Percentiles rank a stretch among this genome's conserved stretches.
Conservation (phyloP, 1,139 yeast species). For the Blastobotrys persicus region DNA sequence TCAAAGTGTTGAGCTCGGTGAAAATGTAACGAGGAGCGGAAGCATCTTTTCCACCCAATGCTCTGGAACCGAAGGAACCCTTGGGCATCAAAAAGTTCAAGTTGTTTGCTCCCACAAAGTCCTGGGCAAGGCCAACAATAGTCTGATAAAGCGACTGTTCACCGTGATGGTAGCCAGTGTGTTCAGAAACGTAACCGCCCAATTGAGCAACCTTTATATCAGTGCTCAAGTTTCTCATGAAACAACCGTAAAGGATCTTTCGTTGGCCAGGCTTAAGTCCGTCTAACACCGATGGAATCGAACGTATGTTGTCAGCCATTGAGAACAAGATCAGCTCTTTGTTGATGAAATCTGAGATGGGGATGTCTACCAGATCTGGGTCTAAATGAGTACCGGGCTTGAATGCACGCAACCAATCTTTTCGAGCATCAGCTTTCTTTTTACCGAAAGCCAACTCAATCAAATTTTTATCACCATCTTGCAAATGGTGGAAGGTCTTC, state of each 20-base stretch:
- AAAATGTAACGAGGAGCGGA: constrained; percentile 98
- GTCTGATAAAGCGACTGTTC: constrained; percentile 85
- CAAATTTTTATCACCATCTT: constrained; percentile 73
- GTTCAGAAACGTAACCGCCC: constrained; percentile 85
- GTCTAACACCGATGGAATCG: constrained; percentile 91
- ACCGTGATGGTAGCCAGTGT: constrained; percentile 96
- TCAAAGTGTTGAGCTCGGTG: constrained; percentile 76
- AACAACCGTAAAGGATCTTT: constrained; percentile 84
- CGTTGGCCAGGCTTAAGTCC: constrained; percentile 98
- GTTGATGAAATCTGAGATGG: constrained; percentile 91
- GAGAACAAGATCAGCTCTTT: constrained; percentile 92
- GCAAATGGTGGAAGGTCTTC: constrained; percentile 79
- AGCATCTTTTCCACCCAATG: constrained; percentile 96
- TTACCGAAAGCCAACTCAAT: constrained; percentile 95
- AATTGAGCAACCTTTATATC: constrained; percentile 91
- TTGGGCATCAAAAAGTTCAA: constrained; percentile 81
- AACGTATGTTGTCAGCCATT: constrained; percentile 94
- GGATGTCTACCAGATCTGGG: constrained; percentile 72
- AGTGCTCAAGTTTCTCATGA: constrained; percentile 69
- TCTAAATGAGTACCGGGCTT: constrained; percentile 92
- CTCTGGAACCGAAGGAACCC: constrained; percentile 97
- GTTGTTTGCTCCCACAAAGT: constrained; percentile 91
- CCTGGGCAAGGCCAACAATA: constrained; percentile 91
- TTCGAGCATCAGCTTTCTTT: constrained; percentile 94
- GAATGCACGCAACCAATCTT: constrained; percentile 90